Evolutionary conservation across 192 early-diverging fungal genomes (phyloP).

Genomic region (Entophlyctis helioformis): DNA sequence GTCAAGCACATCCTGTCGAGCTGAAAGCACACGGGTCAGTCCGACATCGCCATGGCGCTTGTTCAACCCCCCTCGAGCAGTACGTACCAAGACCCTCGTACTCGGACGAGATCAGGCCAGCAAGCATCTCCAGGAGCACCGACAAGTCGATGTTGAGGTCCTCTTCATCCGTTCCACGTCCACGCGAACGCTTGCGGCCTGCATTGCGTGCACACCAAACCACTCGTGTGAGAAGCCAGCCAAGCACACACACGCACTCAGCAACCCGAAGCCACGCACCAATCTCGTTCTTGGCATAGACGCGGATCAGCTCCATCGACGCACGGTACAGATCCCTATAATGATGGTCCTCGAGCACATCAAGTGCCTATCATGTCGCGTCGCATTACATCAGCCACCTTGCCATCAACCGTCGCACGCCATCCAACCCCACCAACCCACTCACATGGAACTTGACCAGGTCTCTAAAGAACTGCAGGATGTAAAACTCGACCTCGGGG

Average conservation of each 20-base stretch:
- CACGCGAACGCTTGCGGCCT: slow-evolving; percentile 23
- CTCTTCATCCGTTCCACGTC: slow-evolving; percentile 50
- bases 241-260: too few relatives aligned
- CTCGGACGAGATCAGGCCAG: slow-evolving; percentile 44
- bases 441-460: slow-evolving; percentile 33
- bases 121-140: slow-evolving; percentile 43
- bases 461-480: slow-evolving; percentile 45
- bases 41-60: too few relatives aligned
- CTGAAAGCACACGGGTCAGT: neutral
- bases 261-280: slow-evolving; percentile 20
- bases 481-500: slow-evolving; percentile 51
- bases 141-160: slow-evolving; percentile 53
- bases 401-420: too few relatives aligned
- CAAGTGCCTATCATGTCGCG: slow-evolving; percentile 19
- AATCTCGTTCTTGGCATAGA: slow-evolving; percentile 40
- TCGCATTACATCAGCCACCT: too few relatives aligned
- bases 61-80: too few relatives aligned
- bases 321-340: slow-evolving; percentile 14
- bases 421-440: too few relatives aligned
- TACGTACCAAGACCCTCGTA: slow-evolving; percentile 40
- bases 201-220: too few relatives aligned
- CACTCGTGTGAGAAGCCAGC: too few relatives aligned
- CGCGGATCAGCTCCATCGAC: slow-evolving; percentile 34
- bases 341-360: slow-evolving; percentile 14
- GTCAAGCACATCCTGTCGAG: slow-evolving; percentile 15